Conservation (phyloP, 305 asterid species). For the Lippia alba region DNA sequence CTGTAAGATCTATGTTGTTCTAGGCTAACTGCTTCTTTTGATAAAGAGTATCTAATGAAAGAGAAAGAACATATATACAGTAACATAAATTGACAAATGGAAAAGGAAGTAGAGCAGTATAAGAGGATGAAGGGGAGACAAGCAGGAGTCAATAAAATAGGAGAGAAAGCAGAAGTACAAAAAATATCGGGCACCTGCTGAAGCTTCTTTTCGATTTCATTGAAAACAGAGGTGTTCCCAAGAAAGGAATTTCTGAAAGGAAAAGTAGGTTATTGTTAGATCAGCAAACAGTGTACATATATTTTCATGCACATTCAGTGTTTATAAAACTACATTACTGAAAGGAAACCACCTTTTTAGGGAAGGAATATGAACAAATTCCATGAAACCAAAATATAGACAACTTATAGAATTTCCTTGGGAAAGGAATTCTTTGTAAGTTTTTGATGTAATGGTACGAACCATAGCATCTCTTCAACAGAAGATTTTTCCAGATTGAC, state of each 20-base stretch:
- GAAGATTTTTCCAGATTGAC: conserved; percentile 1
- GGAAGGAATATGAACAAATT: conserved; percentile 13
- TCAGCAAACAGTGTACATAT: conserved; percentile 13
- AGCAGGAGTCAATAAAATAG: conserved; percentile 14
- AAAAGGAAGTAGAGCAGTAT: not conserved
- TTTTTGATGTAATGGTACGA: not conserved
- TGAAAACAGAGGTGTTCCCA: conserved; percentile 74
- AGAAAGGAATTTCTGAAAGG: conserved; percentile 74
- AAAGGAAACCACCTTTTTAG: not conserved
- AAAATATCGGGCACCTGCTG: conserved; percentile 61
- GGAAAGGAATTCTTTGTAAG: not conserved
- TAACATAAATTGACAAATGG: conserved; percentile 19
- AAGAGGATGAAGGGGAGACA: conserved; percentile 1
- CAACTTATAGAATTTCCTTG: not conserved
- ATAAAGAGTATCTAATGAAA: conserved; percentile 1
- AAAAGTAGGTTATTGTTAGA: conserved; percentile 33
- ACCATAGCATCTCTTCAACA: conserved; percentile 10
- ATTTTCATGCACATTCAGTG: conserved; percentile 30
- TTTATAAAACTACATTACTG: conserved; percentile 1
- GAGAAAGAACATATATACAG: not conserved
- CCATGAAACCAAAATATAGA: conserved; percentile 4
- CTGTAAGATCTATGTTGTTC: conserved; percentile 18
- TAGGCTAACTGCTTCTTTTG: conserved; percentile 36
- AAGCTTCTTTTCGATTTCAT: conserved; percentile 82
- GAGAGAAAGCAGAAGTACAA: conserved; percentile 19